A percentile compares a stretch with the other conserved stretches of the same genome.
Evolutionary conservation across 768 basidiomycete genomes (phyloP).

Genomic region (Russula sp.): DNA sequence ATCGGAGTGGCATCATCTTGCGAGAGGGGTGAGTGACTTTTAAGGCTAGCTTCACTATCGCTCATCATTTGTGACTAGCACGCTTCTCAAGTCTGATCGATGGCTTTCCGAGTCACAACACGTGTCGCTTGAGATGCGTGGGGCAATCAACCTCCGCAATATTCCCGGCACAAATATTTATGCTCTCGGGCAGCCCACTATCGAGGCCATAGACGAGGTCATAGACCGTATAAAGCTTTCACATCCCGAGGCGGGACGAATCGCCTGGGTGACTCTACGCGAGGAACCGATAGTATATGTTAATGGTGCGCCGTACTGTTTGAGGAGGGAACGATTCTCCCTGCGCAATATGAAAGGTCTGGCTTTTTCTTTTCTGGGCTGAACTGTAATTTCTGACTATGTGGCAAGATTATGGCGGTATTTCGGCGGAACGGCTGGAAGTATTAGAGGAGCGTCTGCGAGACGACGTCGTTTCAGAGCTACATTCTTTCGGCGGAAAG

Average conservation of each 20-base stretch:
- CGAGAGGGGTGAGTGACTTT: slow-evolving; percentile 65
- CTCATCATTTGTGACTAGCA: slow-evolving; percentile 43
- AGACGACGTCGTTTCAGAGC: slow-evolving; percentile 82
- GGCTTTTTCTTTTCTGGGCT: background rate
- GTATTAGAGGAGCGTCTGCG: slow-evolving; percentile 85
- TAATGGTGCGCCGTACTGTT: slow-evolving; percentile 89
- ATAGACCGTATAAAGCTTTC: slow-evolving; percentile 58
- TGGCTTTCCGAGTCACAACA: slow-evolving; percentile 75
- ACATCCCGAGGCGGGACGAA: slow-evolving; percentile 56
- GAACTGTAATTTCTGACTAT: slow-evolving; percentile 12
- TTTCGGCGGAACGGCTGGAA: slow-evolving; percentile 86
- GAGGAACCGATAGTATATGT: slow-evolving; percentile 92
- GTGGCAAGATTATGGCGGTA: slow-evolving; percentile 83
- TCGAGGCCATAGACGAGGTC: slow-evolving; percentile 82
- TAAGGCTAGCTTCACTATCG: background rate
- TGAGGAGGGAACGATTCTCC: slow-evolving; percentile 80
- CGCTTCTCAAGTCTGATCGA: slow-evolving; percentile 88
- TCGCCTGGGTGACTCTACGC: slow-evolving; percentile 91
- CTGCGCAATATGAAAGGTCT: slow-evolving; percentile 92
- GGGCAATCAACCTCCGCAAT: slow-evolving; percentile 93
- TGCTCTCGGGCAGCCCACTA: slow-evolving; percentile 89
- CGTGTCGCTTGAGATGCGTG: slow-evolving; percentile 69
- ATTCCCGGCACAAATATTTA: slow-evolving; percentile 80
- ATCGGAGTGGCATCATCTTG: slow-evolving; percentile 90
- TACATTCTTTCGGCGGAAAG: slow-evolving; percentile 82